A percentile compares a stretch with the other conserved stretches of the same genome.
phyloP scores from a whole-genome alignment of 768 basidiomycete genomes.

The Pulveroboletus sp. region DNA sequence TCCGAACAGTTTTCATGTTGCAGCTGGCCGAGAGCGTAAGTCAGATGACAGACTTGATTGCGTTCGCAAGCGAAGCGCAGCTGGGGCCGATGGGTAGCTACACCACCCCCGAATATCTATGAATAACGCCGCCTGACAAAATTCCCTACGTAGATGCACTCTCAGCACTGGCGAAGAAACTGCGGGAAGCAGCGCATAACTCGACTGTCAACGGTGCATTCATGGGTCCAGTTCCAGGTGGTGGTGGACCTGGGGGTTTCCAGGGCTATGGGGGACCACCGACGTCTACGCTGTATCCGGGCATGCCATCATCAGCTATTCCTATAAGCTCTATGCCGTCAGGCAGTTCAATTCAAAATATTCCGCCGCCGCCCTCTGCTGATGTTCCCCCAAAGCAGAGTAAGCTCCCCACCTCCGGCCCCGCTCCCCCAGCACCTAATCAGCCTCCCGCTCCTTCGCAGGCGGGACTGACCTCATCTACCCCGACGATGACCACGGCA shows the following conservation, averaged over 20 bases:
- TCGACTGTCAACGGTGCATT: conserved; percentile 14
- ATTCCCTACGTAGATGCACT: conserved; percentile 40
- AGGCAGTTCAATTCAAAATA: conserved; percentile 48
- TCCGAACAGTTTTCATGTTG: conserved; percentile 6
- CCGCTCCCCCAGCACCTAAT: conserved; percentile 37
- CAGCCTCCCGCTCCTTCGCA: conserved; percentile 38
- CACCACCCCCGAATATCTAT: conserved; percentile 21
- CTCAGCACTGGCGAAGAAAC: conserved; percentile 34
- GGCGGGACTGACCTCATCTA: conserved; percentile 40
- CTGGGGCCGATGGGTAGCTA: conserved; percentile 66
- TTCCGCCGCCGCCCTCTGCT: conserved; percentile 40
- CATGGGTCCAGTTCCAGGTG: conserved; percentile 13
- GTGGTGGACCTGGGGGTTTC: conserved; percentile 22
- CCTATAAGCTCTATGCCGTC: conserved; percentile 41
- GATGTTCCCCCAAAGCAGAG: conserved; percentile 60
- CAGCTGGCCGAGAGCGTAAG: conserved; percentile 79
- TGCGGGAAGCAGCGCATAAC: conserved; percentile 30
- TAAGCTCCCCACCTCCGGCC: conserved; percentile 48
- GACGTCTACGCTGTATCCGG: conserved; percentile 43
- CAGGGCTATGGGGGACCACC: conserved; percentile 25
- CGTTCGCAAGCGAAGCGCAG: conserved; percentile 48
- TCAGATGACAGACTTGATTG: conserved; percentile 74
- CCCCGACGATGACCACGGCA: conserved; percentile 45
- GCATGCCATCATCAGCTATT: conserved; percentile 38
- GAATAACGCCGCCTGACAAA: conserved; percentile 20